phyloP scores from a whole-genome alignment of 1,284 basidiomycete species.

The Phlebopus sp. region DNA sequence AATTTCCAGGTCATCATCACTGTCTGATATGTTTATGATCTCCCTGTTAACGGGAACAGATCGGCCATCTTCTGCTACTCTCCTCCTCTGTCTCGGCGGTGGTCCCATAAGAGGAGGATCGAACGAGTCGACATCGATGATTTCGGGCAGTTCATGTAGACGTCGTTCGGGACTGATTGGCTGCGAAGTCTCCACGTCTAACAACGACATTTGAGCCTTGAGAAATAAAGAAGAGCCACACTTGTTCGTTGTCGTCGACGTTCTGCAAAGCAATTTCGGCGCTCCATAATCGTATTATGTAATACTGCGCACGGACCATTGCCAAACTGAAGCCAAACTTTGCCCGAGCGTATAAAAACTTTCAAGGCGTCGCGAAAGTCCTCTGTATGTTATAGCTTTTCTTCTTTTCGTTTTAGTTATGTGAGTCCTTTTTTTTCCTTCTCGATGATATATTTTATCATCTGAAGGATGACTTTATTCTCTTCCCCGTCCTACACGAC shows the following conservation, averaged over 20 bases:
- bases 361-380: neutral
- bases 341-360: slow-evolving; percentile 25
- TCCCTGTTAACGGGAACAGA: slow-evolving; percentile 16
- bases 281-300: slow-evolving; percentile 23
- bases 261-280: slow-evolving; percentile 7
- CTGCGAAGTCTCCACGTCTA: slow-evolving; percentile 11
- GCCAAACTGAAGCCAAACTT: slow-evolving; percentile 28
- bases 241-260: slow-evolving; percentile 21
- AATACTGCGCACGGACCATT: slow-evolving; percentile 31
- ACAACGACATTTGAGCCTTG: slow-evolving; percentile 19
- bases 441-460: slow-evolving; percentile 8
- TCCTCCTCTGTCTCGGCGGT: slow-evolving; percentile 27
- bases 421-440: slow-evolving; percentile 18
- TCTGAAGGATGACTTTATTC: slow-evolving; percentile 67
- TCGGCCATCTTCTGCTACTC: slow-evolving; percentile 19
- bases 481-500: slow-evolving; percentile 85
- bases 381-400: neutral
- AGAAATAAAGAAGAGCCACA: slow-evolving; percentile 1
- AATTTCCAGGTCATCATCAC: slow-evolving; percentile 40
- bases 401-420: slow-evolving; percentile 4
- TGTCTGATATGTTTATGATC: slow-evolving; percentile 39
- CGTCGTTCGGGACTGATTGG: slow-evolving; percentile 14
- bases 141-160: slow-evolving; percentile 22
- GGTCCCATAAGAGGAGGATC: slow-evolving; percentile 27
- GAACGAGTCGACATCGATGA: slow-evolving; percentile 40